These are phyloP conservation scores for Candida parachauliodes DNA, from an alignment of 805 yeast species.

Conservation along the genomic window DNA sequence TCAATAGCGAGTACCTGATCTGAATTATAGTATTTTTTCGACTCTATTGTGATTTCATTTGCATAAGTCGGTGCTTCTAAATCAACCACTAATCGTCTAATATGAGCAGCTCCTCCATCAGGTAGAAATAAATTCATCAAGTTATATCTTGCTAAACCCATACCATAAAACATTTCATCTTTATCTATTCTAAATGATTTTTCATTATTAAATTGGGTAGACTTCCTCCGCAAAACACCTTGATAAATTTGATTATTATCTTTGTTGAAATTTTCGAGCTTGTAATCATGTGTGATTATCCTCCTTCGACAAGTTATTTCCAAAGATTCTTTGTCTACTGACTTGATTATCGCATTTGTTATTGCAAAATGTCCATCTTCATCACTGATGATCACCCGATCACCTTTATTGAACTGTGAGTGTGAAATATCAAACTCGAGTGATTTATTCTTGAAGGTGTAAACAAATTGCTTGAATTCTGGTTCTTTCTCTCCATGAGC, in stretches of 20 bases:
- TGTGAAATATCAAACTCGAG: conserved; percentile 16
- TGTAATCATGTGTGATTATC: conserved; percentile 42
- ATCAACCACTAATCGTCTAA: conserved; percentile 54
- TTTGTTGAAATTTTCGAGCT: conserved; percentile 39
- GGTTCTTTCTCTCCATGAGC: conserved; percentile 6
- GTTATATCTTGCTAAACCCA: conserved; percentile 75
- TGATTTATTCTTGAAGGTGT: conserved; percentile 45
- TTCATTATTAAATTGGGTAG: conserved; percentile 4
- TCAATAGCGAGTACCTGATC: conserved; percentile 74
- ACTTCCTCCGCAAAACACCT: conserved; percentile 36
- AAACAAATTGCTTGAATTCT: conserved; percentile 31
- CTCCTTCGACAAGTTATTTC: conserved; percentile 52
- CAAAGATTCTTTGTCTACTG: conserved; percentile 41
- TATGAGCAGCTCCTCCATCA: conserved; percentile 43
- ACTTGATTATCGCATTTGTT: conserved; percentile 56
- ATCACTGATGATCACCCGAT: conserved; percentile 72
- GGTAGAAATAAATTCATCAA: conserved; percentile 61
- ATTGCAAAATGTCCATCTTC: conserved; percentile 75
- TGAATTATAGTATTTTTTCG: conserved; percentile 44
- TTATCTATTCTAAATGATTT: conserved; percentile 65
- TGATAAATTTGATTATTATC: conserved; percentile 47
- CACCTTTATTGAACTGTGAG: conserved; percentile 54
- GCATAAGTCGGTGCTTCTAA: conserved; percentile 40
- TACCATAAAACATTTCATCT: conserved; percentile 71
- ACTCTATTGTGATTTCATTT: conserved; percentile 15